A percentile compares a stretch with the other conserved stretches of the same genome.
phyloP scores from a whole-genome alignment of 306 rosid species.

The Parietaria judaica region DNA sequence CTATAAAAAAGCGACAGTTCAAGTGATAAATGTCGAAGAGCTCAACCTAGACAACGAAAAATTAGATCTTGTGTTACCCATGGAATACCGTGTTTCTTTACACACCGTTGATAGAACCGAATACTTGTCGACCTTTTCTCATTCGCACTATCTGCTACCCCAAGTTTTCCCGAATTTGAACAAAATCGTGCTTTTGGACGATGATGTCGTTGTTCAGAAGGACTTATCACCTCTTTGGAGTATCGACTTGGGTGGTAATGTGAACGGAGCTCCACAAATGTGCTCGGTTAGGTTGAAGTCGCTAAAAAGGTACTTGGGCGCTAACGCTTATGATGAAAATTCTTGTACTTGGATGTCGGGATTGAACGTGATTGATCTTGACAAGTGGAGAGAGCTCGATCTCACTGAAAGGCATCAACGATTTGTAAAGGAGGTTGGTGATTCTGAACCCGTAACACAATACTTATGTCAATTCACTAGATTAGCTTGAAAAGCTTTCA shows the following conservation, averaged over 20 bases:
- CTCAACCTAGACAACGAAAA: conserved; percentile 38
- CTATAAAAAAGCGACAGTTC: conserved; percentile 56
- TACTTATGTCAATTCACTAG: conserved; percentile 5
- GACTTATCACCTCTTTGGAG: conserved; percentile 85
- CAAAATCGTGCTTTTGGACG: conserved; percentile 81
- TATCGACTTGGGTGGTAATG: conserved; percentile 70
- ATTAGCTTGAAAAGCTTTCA: conserved; percentile 11
- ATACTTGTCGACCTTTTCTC: conserved; percentile 83
- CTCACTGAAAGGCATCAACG: conserved; percentile 56
- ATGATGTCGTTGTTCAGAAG: conserved; percentile 79
- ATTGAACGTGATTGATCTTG: conserved; percentile 80
- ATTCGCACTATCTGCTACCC: conserved; percentile 82
- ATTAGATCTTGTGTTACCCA: conserved; percentile 44
- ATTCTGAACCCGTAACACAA: conserved; percentile 7
- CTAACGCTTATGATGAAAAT: conserved; percentile 31
- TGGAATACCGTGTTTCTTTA: conserved; percentile 74
- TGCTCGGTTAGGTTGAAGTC: conserved; percentile 69
- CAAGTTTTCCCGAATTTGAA: conserved; percentile 64
- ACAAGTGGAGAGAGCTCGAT: conserved; percentile 79
- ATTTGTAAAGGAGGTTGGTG: conserved; percentile 60
- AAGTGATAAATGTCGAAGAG: conserved; percentile 70
- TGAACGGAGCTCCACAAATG: conserved; percentile 70
- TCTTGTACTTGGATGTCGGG: conserved; percentile 95
- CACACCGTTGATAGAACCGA: conserved; percentile 52
- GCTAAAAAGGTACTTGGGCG: conserved; percentile 55